These are phyloP conservation scores for Dictyostelium discoideum DNA, from an alignment of 78 protist species.

Conservation along the genomic window DNA sequence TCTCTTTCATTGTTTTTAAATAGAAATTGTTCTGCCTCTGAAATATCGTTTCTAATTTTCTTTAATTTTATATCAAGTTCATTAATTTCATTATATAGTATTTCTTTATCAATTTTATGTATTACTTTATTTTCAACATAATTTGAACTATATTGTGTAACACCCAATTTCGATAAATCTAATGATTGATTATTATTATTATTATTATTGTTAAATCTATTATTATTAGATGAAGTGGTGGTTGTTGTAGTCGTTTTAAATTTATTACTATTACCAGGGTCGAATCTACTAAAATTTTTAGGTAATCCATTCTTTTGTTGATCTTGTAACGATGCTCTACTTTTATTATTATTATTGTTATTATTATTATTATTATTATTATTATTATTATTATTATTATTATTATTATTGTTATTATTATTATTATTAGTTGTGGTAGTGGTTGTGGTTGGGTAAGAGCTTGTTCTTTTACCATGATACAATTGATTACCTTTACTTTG, in stretches of 20 bases:
- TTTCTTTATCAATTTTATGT: slow-evolving; percentile 22
- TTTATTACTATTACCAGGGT: background rate
- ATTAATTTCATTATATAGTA: slow-evolving; percentile 15
- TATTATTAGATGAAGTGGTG: background rate
- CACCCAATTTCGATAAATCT: slow-evolving; percentile 39
- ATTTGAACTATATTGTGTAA: slow-evolving; percentile 12
- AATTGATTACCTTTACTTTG: background rate
- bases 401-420: background rate
- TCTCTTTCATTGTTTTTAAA: slow-evolving; percentile 8
- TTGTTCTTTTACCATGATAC: slow-evolving; percentile 10
- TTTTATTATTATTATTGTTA: background rate
- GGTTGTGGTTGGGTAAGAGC: background rate
- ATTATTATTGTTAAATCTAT: background rate
- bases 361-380: too few relatives aligned
- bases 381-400: background rate
- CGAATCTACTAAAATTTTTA: background rate
- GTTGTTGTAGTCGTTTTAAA: background rate
- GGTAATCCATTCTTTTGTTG: background rate
- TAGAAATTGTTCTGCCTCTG: background rate
- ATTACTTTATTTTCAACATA: slow-evolving; percentile 40
- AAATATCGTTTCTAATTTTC: background rate
- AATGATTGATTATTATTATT: slow-evolving; percentile 9
- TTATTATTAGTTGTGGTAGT: background rate
- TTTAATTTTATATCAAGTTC: background rate
- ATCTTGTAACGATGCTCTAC: background rate